Evolutionary conservation across 1,284 basidiomycete species (phyloP).

Genomic region (Puccinia horiana): DNA sequence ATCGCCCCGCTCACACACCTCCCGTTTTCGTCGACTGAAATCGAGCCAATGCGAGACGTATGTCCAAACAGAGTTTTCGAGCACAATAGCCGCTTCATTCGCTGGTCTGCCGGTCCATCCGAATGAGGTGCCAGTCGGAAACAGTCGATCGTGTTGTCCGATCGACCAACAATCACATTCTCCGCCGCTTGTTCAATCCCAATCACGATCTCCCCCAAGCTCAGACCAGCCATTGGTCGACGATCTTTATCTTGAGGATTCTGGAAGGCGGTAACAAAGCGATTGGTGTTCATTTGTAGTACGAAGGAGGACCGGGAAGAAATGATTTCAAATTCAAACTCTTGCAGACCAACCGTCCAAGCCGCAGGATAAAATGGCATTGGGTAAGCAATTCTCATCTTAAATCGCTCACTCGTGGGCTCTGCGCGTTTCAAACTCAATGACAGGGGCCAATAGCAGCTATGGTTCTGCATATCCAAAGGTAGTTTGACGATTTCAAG

Average conservation of each 20-base stretch:
- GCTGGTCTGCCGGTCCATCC: not conserved
- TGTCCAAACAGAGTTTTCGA: constrained; percentile 37
- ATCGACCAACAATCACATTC: constrained; percentile 32
- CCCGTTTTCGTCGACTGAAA: constrained; percentile 17
- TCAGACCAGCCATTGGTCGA: not conserved
- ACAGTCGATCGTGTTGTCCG: constrained; percentile 43
- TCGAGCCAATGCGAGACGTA: constrained; percentile 18
- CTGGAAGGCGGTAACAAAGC: constrained; percentile 27
- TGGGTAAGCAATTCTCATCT: constrained; percentile 30
- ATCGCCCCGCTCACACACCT: constrained; percentile 38
- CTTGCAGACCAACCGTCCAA: constrained; percentile 47
- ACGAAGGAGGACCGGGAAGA: not conserved
- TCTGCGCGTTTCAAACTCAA: constrained; percentile 10
- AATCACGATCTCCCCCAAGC: constrained; percentile 11
- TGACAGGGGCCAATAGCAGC: constrained; percentile 41
- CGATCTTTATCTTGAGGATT: constrained; percentile 22
- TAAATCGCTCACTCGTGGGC: not conserved
- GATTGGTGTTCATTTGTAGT: constrained; percentile 12
- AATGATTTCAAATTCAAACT: constrained; percentile 36
- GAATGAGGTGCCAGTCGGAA: constrained; percentile 2
- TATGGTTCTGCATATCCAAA: constrained; percentile 30
- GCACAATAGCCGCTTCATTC: not conserved
- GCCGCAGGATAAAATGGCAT: constrained; percentile 44
- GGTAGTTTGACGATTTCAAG: not conserved
- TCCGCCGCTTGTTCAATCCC: constrained; percentile 35